Conservation (phyloP, 768 basidiomycete species). For the Nidula microcarpa region DNA sequence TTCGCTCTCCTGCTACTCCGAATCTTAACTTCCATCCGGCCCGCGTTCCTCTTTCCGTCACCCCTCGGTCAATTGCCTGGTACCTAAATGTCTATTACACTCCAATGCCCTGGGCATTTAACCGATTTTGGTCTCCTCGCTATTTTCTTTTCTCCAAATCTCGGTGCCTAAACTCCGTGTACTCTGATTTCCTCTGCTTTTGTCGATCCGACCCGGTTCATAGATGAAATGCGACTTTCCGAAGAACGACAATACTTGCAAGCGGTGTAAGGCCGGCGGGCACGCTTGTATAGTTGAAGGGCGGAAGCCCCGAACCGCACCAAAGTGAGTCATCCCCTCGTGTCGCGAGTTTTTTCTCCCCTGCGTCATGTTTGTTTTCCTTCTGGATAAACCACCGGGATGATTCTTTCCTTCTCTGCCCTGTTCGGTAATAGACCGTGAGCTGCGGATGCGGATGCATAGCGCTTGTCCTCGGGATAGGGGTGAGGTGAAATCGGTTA, state of each 20-base stretch:
- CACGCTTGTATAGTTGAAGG: constrained; percentile 84
- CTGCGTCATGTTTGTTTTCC: constrained; percentile 3
- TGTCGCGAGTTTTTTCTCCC: constrained; percentile 13
- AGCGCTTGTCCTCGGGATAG: not conserved
- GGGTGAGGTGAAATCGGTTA: not conserved
- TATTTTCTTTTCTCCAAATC: not conserved
- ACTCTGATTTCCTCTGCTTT: not conserved
- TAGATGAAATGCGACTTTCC: constrained; percentile 90
- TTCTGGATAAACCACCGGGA: not conserved
- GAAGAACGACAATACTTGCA: constrained; percentile 69
- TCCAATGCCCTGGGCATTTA: not conserved
- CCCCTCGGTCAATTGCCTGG: not conserved
- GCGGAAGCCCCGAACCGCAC: constrained; percentile 71
- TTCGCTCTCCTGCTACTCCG: not conserved
- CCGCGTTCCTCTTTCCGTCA: not conserved
- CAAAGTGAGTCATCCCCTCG: constrained; percentile 61
- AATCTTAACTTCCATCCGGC: constrained; percentile 5
- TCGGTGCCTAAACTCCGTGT: not conserved
- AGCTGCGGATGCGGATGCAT: not conserved
- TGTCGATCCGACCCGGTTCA: constrained; percentile 9
- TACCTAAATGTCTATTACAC: not conserved
- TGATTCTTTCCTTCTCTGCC: not conserved
- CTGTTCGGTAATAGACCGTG: not conserved
- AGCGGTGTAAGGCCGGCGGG: constrained; percentile 67
- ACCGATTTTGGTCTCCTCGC: not conserved